A percentile compares a stretch with the other conserved stretches of the same genome.
Conservation (phyloP, 148 eudicot genomes). For the Rhododendron williamsianum region DNA sequence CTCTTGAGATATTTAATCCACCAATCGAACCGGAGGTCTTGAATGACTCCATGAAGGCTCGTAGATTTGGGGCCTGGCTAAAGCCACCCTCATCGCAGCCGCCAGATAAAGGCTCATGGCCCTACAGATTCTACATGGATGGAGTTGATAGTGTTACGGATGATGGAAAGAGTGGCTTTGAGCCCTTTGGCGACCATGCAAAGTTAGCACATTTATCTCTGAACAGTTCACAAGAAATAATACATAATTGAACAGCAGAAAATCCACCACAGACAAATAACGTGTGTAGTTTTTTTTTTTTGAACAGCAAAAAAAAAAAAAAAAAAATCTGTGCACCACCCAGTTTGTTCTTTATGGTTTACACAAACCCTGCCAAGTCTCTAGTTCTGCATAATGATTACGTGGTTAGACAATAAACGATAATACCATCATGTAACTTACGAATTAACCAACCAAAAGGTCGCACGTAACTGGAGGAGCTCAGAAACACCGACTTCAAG, state of each 20-base stretch:
- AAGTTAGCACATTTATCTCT: neutral
- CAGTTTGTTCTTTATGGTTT: neutral
- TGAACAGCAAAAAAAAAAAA: too few species aligned
- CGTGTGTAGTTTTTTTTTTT: too few species aligned
- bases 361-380: neutral
- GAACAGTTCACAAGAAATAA: neutral
- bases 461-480: neutral
- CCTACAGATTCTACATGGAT: neutral
- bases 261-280: neutral
- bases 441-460: neutral
- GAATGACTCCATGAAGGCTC: neutral
- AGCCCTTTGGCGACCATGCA: neutral
- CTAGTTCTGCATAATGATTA: neutral
- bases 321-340: neutral
- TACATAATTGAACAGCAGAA: neutral
- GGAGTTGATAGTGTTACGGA: neutral
- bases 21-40: neutral
- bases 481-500: neutral
- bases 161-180: neutral
- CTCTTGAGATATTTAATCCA: too few species aligned
- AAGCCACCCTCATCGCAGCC: constrained; percentile 1
- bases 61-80: neutral
- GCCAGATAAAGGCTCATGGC: neutral
- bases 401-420: neutral
- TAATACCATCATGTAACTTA: neutral